Evolutionary conservation across 129 eudicot species (phyloP).

Genomic region (Daucus carota): DNA sequence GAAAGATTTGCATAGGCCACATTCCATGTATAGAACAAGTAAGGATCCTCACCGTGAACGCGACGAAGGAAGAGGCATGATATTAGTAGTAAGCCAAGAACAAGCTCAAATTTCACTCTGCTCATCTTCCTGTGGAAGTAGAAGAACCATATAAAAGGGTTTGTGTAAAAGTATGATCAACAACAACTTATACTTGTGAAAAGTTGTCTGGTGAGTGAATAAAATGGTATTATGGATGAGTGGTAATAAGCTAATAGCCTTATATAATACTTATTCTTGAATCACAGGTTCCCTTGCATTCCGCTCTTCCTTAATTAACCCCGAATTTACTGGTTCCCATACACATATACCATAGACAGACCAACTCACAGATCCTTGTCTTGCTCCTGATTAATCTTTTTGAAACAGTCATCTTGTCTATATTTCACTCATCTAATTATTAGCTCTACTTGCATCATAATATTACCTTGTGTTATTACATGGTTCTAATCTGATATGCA

Average conservation of each 20-base stretch:
- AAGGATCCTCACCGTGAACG: conserved; percentile 32
- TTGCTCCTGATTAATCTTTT: background rate
- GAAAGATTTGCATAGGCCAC: conserved; percentile 33
- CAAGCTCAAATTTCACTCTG: background rate
- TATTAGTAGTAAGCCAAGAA: background rate
- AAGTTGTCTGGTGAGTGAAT: too few species aligned
- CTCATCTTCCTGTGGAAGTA: conserved; percentile 1
- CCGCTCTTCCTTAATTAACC: background rate
- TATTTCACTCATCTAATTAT: too few species aligned
- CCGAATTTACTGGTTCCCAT: background rate
- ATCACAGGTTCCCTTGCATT: background rate
- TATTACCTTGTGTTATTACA: too few species aligned
- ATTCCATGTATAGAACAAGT: conserved; percentile 30
- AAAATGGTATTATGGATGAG: background rate
- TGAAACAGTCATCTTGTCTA: too few species aligned
- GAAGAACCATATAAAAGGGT: too few species aligned
- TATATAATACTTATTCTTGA: too few species aligned
- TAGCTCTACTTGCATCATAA: too few species aligned
- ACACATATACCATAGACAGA: background rate
- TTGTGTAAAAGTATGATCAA: too few species aligned
- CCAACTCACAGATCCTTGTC: background rate
- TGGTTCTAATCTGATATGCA: too few species aligned
- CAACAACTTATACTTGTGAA: too few species aligned
- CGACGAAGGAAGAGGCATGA: conserved; percentile 8
- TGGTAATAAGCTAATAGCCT: background rate